Percentiles rank a stretch among this genome's conserved stretches.
Evolutionary conservation across 345 rosid species (phyloP).

Genomic region (Euclidium syriacum): DNA sequence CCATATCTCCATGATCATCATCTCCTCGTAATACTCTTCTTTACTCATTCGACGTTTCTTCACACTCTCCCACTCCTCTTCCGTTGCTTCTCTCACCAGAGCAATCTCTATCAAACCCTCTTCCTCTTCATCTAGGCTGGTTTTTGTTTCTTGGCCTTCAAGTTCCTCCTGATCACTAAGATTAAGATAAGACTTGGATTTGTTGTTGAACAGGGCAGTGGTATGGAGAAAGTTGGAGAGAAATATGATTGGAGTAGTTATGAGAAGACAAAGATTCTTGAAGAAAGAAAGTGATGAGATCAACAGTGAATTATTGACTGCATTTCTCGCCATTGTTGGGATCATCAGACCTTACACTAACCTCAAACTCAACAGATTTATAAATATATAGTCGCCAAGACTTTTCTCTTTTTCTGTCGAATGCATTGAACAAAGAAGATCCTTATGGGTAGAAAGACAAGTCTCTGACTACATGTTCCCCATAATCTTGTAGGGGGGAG

Average conservation of each 20-base stretch:
- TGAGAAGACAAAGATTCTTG: slow-evolving; percentile 20
- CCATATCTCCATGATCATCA: slow-evolving; percentile 34
- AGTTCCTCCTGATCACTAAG: not conserved
- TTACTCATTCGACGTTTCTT: slow-evolving; percentile 24
- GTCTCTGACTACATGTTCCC: slow-evolving; percentile 14
- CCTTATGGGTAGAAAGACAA: slow-evolving; percentile 8
- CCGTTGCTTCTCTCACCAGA: slow-evolving; percentile 24
- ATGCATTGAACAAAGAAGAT: slow-evolving; percentile 21
- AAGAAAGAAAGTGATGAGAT: slow-evolving; percentile 15
- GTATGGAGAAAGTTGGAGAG: slow-evolving; percentile 32
- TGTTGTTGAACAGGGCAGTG: slow-evolving; percentile 8
- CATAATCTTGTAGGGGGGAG: slow-evolving; percentile 16
- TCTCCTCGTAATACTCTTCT: slow-evolving; percentile 27
- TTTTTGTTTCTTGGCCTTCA: slow-evolving; percentile 10
- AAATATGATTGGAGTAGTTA: slow-evolving; percentile 38
- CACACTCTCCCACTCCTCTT: slow-evolving; percentile 20
- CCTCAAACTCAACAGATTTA: not conserved
- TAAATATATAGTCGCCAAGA: not conserved
- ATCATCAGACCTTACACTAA: slow-evolving; percentile 4
- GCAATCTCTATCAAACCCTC: slow-evolving; percentile 68
- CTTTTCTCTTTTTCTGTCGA: not conserved
- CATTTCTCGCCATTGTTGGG: slow-evolving; percentile 20
- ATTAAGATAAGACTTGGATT: slow-evolving; percentile 4
- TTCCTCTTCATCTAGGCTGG: slow-evolving; percentile 13
- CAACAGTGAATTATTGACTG: slow-evolving; percentile 6